Evolutionary conservation across 2,329 filamentous ascomycete genomes (phyloP).

Genomic region (Diaporthe sp.): DNA sequence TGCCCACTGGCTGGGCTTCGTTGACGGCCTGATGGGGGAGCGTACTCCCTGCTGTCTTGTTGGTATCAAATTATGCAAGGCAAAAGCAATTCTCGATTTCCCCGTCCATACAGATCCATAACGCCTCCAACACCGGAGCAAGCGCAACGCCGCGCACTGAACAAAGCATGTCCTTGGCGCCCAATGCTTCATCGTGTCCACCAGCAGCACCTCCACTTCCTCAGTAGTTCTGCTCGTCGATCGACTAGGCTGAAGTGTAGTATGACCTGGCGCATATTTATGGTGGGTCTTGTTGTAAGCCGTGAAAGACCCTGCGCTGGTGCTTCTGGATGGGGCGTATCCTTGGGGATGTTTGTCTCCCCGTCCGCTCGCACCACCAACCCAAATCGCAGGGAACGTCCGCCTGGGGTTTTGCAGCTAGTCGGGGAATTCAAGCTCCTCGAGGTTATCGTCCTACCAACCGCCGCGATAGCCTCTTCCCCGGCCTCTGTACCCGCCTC

Average conservation of each 20-base stretch:
- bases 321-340: background rate
- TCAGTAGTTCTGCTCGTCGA: background rate
- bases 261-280: background rate
- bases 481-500: constrained; percentile 56
- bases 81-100: constrained; percentile 23
- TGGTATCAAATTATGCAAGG: constrained; percentile 33
- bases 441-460: constrained; percentile 52
- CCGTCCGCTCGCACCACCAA: background rate
- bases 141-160: constrained; percentile 15
- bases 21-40: background rate
- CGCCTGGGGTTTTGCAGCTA: background rate
- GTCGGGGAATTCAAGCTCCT: background rate
- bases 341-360: too few relatives aligned
- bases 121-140: constrained; percentile 34
- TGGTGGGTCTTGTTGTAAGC: background rate
- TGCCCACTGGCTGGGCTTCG: background rate
- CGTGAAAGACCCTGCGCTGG: background rate
- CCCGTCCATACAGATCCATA: constrained; percentile 30
- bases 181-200: background rate
- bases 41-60: background rate
- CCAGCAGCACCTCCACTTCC: background rate
- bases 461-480: constrained; percentile 62
- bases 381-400: background rate
- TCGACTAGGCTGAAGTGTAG: background rate
- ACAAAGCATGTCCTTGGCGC: constrained; percentile 6